phyloP scores from a whole-genome alignment of 2,329 filamentous ascomycete species.

The Cryoendolithus antarcticus region DNA sequence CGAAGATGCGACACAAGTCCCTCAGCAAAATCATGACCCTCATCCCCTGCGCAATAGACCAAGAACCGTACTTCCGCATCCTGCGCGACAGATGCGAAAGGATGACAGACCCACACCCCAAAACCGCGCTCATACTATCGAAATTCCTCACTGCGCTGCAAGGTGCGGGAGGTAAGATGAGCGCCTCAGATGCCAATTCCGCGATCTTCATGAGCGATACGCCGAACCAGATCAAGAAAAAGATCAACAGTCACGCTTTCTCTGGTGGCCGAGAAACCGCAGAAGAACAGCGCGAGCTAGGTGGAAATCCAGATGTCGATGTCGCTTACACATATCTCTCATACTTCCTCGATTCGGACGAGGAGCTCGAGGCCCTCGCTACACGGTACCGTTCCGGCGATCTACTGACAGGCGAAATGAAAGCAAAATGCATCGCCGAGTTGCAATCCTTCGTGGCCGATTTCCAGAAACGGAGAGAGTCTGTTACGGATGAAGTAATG shows the following conservation, averaged over 20 bases:
- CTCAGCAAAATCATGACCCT: constrained; percentile 68
- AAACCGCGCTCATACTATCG: constrained; percentile 77
- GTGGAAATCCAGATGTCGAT: constrained; percentile 80
- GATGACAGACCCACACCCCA: constrained; percentile 53
- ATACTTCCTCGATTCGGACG: constrained; percentile 86
- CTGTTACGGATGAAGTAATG: constrained; percentile 67
- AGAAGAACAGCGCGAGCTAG: constrained; percentile 68
- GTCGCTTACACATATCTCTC: constrained; percentile 78
- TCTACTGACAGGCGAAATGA: constrained; percentile 79
- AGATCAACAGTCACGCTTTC: constrained; percentile 88
- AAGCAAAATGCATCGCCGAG: constrained; percentile 67
- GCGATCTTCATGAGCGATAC: constrained; percentile 89
- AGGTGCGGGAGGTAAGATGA: constrained; percentile 91
- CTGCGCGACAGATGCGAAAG: constrained; percentile 67
- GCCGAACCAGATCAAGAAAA: constrained; percentile 75
- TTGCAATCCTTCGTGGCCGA: constrained; percentile 63
- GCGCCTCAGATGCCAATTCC: constrained; percentile 59
- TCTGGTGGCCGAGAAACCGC: constrained; percentile 72
- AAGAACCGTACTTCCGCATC: constrained; percentile 63
- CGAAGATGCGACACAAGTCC: constrained; percentile 35
- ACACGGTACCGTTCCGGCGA: constrained; percentile 54
- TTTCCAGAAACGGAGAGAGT: constrained; percentile 69
- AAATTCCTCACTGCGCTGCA: constrained; percentile 85
- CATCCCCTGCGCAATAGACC: constrained; percentile 63
- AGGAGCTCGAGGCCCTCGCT: constrained; percentile 44